Conservation (phyloP, 164 flowering plant species). For the Nymphaea colorata region DNA sequence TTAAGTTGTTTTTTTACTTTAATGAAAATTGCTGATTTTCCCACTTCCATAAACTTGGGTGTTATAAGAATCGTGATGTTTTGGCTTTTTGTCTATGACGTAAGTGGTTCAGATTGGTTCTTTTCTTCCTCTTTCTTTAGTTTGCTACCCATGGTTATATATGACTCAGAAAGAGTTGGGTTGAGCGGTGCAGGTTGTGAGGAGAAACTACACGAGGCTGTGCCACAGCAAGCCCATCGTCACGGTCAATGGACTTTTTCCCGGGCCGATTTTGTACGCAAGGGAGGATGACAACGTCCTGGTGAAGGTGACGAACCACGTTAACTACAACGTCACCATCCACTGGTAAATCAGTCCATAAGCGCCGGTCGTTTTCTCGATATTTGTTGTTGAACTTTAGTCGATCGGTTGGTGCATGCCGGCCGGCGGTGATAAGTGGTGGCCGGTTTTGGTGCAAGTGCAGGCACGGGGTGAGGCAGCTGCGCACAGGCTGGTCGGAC, state of each 20-base stretch:
- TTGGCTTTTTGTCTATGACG: too few species aligned
- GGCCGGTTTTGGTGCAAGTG: neutral
- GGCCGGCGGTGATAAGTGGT: too few species aligned
- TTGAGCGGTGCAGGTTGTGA: constrained; percentile 24
- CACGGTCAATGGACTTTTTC: constrained; percentile 37
- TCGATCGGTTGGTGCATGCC: neutral
- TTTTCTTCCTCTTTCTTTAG: too few species aligned
- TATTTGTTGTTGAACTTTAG: neutral
- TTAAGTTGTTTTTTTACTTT: too few species aligned
- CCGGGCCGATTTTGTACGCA: constrained; percentile 41
- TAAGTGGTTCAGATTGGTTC: too few species aligned
- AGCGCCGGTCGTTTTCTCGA: neutral
- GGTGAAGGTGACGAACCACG: constrained; percentile 38
- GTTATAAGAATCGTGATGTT: too few species aligned
- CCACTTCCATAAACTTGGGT: too few species aligned
- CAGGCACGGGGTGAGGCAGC: constrained; percentile 77
- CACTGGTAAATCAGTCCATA: constrained; percentile 25
- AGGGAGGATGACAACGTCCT: constrained; percentile 40
- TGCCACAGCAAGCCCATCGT: constrained; percentile 39
- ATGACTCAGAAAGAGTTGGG: too few species aligned
- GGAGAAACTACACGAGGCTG: constrained; percentile 24
- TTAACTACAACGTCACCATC: constrained; percentile 34
- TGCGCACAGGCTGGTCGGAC: constrained; percentile 79
- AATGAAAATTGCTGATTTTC: too few species aligned
- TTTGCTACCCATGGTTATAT: too few species aligned